phyloP scores from a whole-genome alignment of 768 basidiomycete genomes.

The Tylopilus balloui region DNA sequence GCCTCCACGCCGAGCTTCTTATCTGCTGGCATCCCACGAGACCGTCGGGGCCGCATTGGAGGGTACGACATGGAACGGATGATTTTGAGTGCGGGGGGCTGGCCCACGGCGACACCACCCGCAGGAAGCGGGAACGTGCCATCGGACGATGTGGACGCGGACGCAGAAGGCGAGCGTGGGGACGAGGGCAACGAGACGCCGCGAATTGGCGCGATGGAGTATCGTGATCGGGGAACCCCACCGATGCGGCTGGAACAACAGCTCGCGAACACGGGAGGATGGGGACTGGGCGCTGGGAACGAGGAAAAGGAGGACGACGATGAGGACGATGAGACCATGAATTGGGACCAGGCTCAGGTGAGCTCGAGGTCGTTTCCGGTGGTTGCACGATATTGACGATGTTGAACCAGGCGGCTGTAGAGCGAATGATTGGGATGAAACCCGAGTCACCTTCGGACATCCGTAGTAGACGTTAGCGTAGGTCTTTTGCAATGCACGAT shows the following conservation, averaged over 20 bases:
- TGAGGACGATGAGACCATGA: slow-evolving; percentile 57
- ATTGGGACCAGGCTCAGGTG: slow-evolving; percentile 72
- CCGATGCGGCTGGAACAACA: slow-evolving; percentile 36
- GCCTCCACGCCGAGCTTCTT: slow-evolving; percentile 58
- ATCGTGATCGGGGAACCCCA: slow-evolving; percentile 7
- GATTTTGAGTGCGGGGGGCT: slow-evolving; percentile 25
- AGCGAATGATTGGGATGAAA: slow-evolving; percentile 56
- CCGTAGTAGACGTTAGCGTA: slow-evolving; percentile 23
- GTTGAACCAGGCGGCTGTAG: slow-evolving; percentile 44
- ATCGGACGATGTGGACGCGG: slow-evolving; percentile 31
- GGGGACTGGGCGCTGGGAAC: slow-evolving; percentile 65
- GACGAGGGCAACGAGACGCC: slow-evolving; percentile 57
- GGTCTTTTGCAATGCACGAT: slow-evolving; percentile 7
- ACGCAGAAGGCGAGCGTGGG: slow-evolving; percentile 33
- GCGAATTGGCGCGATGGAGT: slow-evolving; percentile 43
- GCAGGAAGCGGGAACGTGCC: slow-evolving; percentile 4
- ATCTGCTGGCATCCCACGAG: slow-evolving; percentile 68
- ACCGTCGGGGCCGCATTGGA: slow-evolving; percentile 73
- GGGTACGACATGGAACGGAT: slow-evolving; percentile 29
- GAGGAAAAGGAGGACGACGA: slow-evolving; percentile 61
- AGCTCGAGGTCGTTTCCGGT: not conserved
- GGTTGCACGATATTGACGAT: not conserved
- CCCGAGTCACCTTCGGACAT: slow-evolving; percentile 24
- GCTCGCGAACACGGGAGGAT: slow-evolving; percentile 58
- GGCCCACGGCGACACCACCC: not conserved